phyloP scores from a whole-genome alignment of 257 asterid genomes.

The Nicotiana obtusifolia region DNA sequence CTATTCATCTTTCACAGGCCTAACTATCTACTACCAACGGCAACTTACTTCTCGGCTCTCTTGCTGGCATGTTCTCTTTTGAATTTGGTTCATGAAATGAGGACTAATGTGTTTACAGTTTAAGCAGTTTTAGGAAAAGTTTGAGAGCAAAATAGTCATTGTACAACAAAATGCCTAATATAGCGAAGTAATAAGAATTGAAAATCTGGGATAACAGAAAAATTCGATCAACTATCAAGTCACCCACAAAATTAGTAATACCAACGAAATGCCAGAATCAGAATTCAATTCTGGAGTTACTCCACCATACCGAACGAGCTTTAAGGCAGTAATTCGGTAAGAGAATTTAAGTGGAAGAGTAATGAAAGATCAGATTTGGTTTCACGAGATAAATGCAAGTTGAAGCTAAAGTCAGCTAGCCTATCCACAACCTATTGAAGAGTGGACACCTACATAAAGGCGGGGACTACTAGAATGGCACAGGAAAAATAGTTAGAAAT shows the following conservation, averaged over 20 bases:
- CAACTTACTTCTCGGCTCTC: not conserved
- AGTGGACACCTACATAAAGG: not conserved
- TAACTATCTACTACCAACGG: not conserved
- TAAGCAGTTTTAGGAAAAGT: not conserved
- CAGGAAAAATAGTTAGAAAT: not conserved
- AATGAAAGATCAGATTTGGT: not conserved
- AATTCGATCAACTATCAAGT: not conserved
- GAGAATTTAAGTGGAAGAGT: not conserved
- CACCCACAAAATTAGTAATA: not conserved
- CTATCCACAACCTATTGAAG: not conserved
- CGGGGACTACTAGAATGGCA: not conserved
- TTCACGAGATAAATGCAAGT: not conserved
- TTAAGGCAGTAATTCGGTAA: not conserved
- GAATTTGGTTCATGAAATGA: not conserved
- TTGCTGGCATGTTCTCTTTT: not conserved
- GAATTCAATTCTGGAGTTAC: not conserved
- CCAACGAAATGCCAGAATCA: not conserved
- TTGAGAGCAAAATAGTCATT: not conserved
- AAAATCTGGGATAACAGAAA: not conserved
- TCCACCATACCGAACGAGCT: not conserved
- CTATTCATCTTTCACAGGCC: not conserved
- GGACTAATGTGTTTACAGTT: not conserved
- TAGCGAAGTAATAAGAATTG: not conserved
- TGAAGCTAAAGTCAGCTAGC: not conserved
- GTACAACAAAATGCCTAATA: not conserved